Evolutionary conservation across 2,329 filamentous ascomycete genomes (phyloP).

Genomic region (Trichoderma breve): DNA sequence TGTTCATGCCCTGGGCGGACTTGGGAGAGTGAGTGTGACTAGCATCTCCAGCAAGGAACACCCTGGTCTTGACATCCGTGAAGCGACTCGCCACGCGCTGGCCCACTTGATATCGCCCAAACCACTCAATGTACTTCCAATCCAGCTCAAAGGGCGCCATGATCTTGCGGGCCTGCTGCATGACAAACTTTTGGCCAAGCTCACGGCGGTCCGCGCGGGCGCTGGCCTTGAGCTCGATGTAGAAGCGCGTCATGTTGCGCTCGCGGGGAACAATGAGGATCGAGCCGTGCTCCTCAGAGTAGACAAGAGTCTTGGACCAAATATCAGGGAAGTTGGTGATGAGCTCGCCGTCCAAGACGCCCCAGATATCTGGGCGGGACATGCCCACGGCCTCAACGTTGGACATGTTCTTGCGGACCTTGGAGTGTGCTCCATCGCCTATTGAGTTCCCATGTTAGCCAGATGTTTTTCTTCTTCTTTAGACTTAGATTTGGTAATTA

Average conservation of each 20-base stretch:
- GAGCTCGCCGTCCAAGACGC: constrained; percentile 44
- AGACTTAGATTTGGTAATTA: not conserved
- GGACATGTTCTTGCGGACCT: constrained; percentile 63
- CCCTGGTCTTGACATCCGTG: constrained; percentile 50
- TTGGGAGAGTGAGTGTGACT: constrained; percentile 55
- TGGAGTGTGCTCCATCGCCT: constrained; percentile 70
- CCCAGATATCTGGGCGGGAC: constrained; percentile 53
- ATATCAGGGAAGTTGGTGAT: constrained; percentile 59
- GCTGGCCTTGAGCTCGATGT: constrained; percentile 58
- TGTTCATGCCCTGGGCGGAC: constrained; percentile 70
- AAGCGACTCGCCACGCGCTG: constrained; percentile 62
- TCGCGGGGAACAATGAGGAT: constrained; percentile 66
- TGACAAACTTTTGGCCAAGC: constrained; percentile 62
- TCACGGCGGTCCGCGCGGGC: constrained; percentile 55
- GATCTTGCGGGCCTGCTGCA: constrained; percentile 62
- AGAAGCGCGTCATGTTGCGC: constrained; percentile 60
- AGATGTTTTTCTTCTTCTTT: not conserved
- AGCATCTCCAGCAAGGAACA: constrained; percentile 71
- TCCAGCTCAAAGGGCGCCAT: constrained; percentile 64
- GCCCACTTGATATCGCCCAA: constrained; percentile 56
- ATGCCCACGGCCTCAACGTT: constrained; percentile 54
- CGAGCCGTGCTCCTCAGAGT: constrained; percentile 54
- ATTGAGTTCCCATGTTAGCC: not conserved
- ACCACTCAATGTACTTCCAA: constrained; percentile 63
- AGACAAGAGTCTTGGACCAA: constrained; percentile 56